A percentile compares a stretch with the other conserved stretches of the same genome.
These are phyloP conservation scores for Beauveria australis DNA, from an alignment of 2,329 filamentous ascomycete species.

Conservation along the genomic window DNA sequence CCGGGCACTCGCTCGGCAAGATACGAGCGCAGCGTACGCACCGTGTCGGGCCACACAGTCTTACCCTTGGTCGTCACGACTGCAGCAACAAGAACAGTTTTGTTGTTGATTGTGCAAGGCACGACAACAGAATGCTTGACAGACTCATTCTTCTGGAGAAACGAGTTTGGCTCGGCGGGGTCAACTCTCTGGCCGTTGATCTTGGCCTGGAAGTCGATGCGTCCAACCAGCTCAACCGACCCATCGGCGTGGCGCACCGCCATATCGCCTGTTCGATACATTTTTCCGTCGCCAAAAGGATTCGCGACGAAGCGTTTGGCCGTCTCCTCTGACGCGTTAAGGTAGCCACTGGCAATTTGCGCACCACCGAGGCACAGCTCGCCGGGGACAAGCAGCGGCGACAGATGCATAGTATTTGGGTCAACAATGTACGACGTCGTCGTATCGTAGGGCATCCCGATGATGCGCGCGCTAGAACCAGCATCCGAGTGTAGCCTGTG, in stretches of 20 bases:
- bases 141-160: background rate
- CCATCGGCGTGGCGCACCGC: conserved; percentile 13
- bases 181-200: conserved; percentile 17
- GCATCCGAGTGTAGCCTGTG: background rate
- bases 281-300: background rate
- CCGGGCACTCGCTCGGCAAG: background rate
- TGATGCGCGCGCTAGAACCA: background rate
- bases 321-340: background rate
- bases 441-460: background rate
- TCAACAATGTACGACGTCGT: background rate
- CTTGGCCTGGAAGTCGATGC: conserved; percentile 19
- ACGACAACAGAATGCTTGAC: background rate
- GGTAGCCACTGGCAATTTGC: background rate
- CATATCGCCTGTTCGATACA: conserved; percentile 17
- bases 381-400: background rate
- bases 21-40: background rate
- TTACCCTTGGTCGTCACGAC: background rate
- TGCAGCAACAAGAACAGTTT: background rate
- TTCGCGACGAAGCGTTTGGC: background rate
- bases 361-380: background rate
- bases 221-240: conserved; percentile 16
- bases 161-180: conserved; percentile 8
- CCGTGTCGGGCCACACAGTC: background rate
- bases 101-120: background rate
- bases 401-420: background rate